phyloP scores from a whole-genome alignment of 2,329 filamentous ascomycete species.

The Talaromyces sp. region DNA sequence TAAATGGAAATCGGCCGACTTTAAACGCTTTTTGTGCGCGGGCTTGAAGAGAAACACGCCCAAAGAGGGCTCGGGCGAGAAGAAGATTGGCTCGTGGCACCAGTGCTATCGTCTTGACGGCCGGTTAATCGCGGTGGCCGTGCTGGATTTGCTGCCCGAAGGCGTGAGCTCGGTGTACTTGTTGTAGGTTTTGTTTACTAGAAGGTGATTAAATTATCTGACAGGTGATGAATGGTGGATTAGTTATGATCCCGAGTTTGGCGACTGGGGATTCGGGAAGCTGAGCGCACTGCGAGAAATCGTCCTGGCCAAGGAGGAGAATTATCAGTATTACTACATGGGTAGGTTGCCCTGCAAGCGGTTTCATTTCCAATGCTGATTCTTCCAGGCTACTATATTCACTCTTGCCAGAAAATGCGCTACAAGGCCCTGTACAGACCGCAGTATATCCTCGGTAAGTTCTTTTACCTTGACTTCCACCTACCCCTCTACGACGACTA shows the following conservation, averaged over 20 bases:
- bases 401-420: slow-evolving; percentile 49
- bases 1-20: slow-evolving; percentile 39
- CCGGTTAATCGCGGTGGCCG: slow-evolving; percentile 44
- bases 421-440: slow-evolving; percentile 46
- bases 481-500: background rate
- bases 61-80: slow-evolving; percentile 30
- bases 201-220: background rate
- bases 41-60: slow-evolving; percentile 38
- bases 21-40: slow-evolving; percentile 44
- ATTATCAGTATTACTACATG: slow-evolving; percentile 62
- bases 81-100: slow-evolving; percentile 46
- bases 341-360: slow-evolving; percentile 29
- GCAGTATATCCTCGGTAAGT: slow-evolving; percentile 44
- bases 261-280: slow-evolving; percentile 59
- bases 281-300: slow-evolving; percentile 58
- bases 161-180: slow-evolving; percentile 48
- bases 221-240: background rate
- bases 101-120: slow-evolving; percentile 48
- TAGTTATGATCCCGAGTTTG: slow-evolving; percentile 58
- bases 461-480: background rate
- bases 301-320: slow-evolving; percentile 49
- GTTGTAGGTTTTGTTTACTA: slow-evolving; percentile 31
- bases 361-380: background rate
- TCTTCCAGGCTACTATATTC: slow-evolving; percentile 55
- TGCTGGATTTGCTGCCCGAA: slow-evolving; percentile 43